These are phyloP conservation scores for Colletotrichum sp. DNA, from an alignment of 2,329 filamentous ascomycete species.

Conservation along the genomic window DNA sequence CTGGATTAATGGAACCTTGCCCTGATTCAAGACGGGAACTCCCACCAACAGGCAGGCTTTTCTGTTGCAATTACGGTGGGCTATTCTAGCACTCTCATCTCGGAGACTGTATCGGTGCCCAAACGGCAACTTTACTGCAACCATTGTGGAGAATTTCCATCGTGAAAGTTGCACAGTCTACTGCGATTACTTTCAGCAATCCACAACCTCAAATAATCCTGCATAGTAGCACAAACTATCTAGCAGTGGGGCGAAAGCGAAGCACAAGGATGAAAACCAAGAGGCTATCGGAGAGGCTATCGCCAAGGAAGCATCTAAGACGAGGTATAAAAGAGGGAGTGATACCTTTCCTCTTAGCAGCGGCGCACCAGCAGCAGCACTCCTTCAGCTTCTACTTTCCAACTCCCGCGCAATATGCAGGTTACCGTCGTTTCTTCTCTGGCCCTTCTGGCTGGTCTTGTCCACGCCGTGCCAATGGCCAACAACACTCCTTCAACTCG, in stretches of 20 bases:
- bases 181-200: background rate
- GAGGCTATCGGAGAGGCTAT: background rate
- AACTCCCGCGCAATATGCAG: background rate
- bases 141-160: background rate
- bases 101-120: background rate
- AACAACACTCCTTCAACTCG: background rate
- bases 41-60: background rate
- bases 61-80: background rate
- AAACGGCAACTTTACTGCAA: background rate
- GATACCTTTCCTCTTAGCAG: background rate
- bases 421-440: background rate
- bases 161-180: background rate
- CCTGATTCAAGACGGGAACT: background rate
- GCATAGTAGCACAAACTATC: background rate
- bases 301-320: background rate
- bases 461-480: background rate
- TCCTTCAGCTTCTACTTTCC: background rate
- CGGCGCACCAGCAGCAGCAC: background rate
- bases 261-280: background rate
- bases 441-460: background rate
- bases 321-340: background rate
- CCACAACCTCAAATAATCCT: background rate
- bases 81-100: background rate
- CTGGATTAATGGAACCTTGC: background rate
- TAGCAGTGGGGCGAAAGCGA: background rate